Base-by-base conservation (phyloP, 352 stramenopile species). In the Globisporangium spiculum region DNA sequence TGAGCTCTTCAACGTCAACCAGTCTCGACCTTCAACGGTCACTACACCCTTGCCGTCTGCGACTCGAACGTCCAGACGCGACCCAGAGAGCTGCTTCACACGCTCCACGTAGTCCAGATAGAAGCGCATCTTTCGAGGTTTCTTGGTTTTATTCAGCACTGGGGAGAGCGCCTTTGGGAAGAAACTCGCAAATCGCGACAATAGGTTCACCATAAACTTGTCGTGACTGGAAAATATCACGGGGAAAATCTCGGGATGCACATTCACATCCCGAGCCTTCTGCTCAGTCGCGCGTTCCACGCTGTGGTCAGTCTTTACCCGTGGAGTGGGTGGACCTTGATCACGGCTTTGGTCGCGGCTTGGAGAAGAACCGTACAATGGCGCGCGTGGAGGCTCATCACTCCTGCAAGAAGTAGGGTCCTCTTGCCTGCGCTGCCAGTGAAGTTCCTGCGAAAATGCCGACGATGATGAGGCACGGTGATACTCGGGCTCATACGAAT, bases 71-170 rank as follows among this genome's bases (percentile, higher is more conserved):
- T 80, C 80, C 10, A 88, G 68, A 16, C 77, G 68, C 2, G 55
- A 48, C 26, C 80, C 72, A 26, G 74, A 86, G 7, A 81, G 60
- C 0, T 77, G 61, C 55, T 87, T 69, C 24, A 86, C 83, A 5
- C 82, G 75, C 63, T 89, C 66, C 14, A 77, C 71, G 44, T 91
- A 90, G 48, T 90, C 81, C 0, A 92, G 63, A 53, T 91, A 93
- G 58, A 83, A 93, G 24, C 77, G 81, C 70, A 91, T 79, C 56
- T 91, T 93, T 3, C 85, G 77, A 16, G 81, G 72, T 38, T 90
- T 92, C 63, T 86, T 92, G 20, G 80, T 91, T 38, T 83, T 73
- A 60, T 93, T 90, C 12, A 72, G 68, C 4, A 93, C 70, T 9
- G 85, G 79, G n/a, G 69, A 65, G 44, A 93, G 65, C 4, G 75